Base-by-base conservation (phyloP, 805 yeast species). In the Candida qinlingensis region DNA sequence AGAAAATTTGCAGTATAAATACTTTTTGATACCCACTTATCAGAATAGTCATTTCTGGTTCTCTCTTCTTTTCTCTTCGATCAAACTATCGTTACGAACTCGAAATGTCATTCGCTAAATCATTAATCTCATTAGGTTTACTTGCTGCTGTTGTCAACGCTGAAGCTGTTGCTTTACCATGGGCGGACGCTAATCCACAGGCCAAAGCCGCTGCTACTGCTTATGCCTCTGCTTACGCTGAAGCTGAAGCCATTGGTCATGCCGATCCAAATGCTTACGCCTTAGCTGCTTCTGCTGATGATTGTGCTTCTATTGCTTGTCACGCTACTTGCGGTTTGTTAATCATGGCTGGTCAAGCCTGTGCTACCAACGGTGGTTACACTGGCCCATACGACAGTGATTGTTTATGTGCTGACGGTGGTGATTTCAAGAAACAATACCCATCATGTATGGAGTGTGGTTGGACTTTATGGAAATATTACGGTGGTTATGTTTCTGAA, bases 381-480 rank as follows among this genome's bases (percentile, higher is more conserved):
- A 6, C 36, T n/a, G 45, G 45, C 19, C 47, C 41, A 35, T 35
- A 48, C 42, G 42, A 55, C 45, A 37, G 48, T 33, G 27, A 25
- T n/a, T 59, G 63, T 48, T 45, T 52, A 34, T 59, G 63, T 51
- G 49, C 45, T 36, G 34, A 27, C 19, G 59, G 43, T 13, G 36
- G 52, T 11, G 9, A 40, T n/a, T 59, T 56, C 49, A 50, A 37
- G 36, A 25, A 25, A 5, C 39, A 45, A 35, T 56, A 57, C 30
- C 55, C 54, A 12, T 55, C 48, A 4, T 66, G 70, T 57, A 54
- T 65, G 39, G 64, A 60, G 31, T 66, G 70, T 57, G 70, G 69
- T 42, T 65, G 68, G 69, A 65, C 67, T 54, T 46, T 66, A 36
- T 65, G 64, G 64, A 44, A 55, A 19, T 61, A 64, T 50, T 65